Evolutionary conservation across 179 eudicot species (phyloP).

Genomic region (Gypsophila paniculata): DNA sequence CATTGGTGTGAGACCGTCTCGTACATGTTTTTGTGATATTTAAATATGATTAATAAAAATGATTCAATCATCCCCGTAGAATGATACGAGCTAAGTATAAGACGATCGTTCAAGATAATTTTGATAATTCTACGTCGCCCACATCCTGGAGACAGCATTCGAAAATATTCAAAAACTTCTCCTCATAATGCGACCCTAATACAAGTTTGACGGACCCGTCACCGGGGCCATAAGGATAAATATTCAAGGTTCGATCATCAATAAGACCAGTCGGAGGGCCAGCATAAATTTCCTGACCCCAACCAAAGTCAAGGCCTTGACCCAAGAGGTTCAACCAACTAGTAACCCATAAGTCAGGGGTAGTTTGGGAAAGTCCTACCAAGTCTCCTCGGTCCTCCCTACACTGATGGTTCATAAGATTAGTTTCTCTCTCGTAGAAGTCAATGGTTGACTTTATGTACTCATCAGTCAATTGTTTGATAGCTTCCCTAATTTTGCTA

Average conservation of each 20-base stretch:
- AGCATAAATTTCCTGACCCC: constrained; percentile 32
- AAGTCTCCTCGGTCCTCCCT: constrained; percentile 4
- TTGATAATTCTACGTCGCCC: no score
- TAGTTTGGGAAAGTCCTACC: constrained; percentile 6
- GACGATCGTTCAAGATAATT: no score
- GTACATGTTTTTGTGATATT: no score
- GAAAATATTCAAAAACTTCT: constrained; percentile 7
- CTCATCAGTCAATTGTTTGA: constrained; percentile 18
- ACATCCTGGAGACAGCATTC: not conserved
- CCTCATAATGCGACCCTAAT: constrained; percentile 22
- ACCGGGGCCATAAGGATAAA: constrained; percentile 12
- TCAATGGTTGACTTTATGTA: constrained; percentile 19
- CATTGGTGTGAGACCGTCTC: no score
- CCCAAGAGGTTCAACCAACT: constrained; percentile 27
- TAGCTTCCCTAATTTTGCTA: constrained; percentile 19
- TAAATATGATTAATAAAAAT: no score
- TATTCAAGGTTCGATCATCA: constrained; percentile 21
- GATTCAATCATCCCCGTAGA: no score
- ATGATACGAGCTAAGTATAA: no score
- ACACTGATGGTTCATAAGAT: constrained; percentile 9
- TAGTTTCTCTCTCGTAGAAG: constrained; percentile 9
- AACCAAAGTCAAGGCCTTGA: constrained; percentile 32
- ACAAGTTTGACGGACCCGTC: constrained; percentile 26
- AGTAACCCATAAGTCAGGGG: constrained; percentile 21
- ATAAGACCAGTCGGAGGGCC: constrained; percentile 21